Percentiles rank a stretch among this genome's conserved stretches.
These are phyloP conservation scores for Solanum aculeatissimum DNA, from an alignment of 305 asterid genomes.

Conservation along the genomic window DNA sequence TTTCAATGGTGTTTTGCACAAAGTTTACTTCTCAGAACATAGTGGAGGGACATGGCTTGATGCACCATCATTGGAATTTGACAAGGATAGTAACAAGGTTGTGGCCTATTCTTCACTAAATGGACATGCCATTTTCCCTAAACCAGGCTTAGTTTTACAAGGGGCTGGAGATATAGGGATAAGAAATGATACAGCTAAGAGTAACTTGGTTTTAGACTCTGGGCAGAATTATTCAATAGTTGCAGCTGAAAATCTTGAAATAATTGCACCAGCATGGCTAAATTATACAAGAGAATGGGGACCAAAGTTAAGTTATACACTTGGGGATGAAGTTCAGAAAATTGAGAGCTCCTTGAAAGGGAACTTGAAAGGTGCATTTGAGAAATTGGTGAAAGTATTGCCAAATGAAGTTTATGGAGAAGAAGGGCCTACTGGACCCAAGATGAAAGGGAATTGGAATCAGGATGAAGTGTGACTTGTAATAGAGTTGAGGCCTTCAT, in stretches of 20 bases:
- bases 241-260: constrained; percentile 38
- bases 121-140: constrained; percentile 48
- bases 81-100: constrained; percentile 25
- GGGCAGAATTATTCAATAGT: constrained; percentile 32
- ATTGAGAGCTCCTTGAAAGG: constrained; percentile 23
- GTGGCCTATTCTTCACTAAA: constrained; percentile 38
- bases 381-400: constrained; percentile 22
- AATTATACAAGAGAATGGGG: constrained; percentile 65
- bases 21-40: constrained; percentile 49
- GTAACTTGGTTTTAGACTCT: constrained; percentile 41
- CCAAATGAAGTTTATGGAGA: constrained; percentile 58
- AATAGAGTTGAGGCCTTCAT: background rate
- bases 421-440: constrained; percentile 78
- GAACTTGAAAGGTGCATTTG: constrained; percentile 17
- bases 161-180: constrained; percentile 45
- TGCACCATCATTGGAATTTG: constrained; percentile 31
- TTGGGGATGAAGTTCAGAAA: constrained; percentile 30
- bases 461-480: constrained; percentile 35
- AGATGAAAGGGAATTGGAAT: constrained; percentile 51
- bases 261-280: constrained; percentile 70
- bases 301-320: constrained; percentile 32
- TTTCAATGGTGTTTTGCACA: constrained; percentile 49
- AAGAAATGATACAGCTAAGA: constrained; percentile 47
- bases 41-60: constrained; percentile 65
- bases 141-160: constrained; percentile 38